Evolutionary conservation across 805 yeast genomes (phyloP).

Genomic region (Candida silvatica): DNA sequence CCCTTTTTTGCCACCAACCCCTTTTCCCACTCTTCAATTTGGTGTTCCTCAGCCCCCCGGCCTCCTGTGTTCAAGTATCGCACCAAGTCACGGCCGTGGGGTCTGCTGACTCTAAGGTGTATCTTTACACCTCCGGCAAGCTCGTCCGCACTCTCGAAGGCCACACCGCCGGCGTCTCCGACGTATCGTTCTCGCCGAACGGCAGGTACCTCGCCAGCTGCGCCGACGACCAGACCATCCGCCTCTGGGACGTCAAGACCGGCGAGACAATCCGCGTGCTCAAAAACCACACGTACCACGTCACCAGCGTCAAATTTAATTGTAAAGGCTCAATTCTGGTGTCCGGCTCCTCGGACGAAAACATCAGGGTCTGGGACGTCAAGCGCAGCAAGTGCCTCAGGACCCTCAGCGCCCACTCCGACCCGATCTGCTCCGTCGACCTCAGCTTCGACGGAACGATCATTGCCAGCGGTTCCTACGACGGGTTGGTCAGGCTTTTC

Average conservation of each 20-base stretch:
- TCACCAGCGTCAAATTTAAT: slow-evolving; percentile 63
- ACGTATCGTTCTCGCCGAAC: slow-evolving; percentile 71
- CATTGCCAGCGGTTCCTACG: slow-evolving; percentile 80
- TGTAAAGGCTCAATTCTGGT: slow-evolving; percentile 69
- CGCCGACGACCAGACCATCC: slow-evolving; percentile 75
- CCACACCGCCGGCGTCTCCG: slow-evolving; percentile 67
- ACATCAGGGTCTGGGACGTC: slow-evolving; percentile 85
- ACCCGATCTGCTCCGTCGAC: slow-evolving; percentile 73
- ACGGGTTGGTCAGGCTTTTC: slow-evolving; percentile 83
- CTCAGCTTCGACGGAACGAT: slow-evolving; percentile 74
- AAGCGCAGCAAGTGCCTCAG: slow-evolving; percentile 59
- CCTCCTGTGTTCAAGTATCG: neutral
- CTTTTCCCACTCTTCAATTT: too few relatives aligned
- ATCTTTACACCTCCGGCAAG: slow-evolving; percentile 42
- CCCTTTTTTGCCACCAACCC: too few relatives aligned
- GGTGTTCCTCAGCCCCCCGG: too few relatives aligned
- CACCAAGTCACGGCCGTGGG: slow-evolving; percentile 34
- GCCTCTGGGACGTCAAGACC: slow-evolving; percentile 56
- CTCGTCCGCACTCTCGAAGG: slow-evolving; percentile 34
- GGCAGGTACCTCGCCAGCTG: slow-evolving; percentile 69
- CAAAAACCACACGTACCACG: slow-evolving; percentile 79
- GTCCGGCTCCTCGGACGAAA: slow-evolving; percentile 85
- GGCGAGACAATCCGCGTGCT: slow-evolving; percentile 44
- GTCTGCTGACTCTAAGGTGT: slow-evolving; percentile 49
- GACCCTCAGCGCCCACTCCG: slow-evolving; percentile 87